phyloP scores from a whole-genome alignment of 1,139 yeast species.

The Hansenula sp. region DNA sequence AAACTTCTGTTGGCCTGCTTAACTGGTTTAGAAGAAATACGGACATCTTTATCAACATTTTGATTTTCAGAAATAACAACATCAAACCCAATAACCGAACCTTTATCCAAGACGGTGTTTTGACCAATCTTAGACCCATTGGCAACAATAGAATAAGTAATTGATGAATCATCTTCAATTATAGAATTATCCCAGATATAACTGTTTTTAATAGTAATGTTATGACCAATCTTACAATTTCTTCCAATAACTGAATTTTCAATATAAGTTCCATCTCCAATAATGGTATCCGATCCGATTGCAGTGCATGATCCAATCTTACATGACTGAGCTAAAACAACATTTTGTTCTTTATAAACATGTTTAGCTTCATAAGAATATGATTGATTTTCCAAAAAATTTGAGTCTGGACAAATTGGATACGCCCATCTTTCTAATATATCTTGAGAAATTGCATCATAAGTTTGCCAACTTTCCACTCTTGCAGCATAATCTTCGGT shows the following conservation, averaged over 20 bases:
- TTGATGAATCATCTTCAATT: constrained; percentile 59
- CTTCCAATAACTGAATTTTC: constrained; percentile 78
- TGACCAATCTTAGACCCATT: constrained; percentile 51
- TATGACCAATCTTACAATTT: constrained; percentile 77
- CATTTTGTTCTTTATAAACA: constrained; percentile 79
- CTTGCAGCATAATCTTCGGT: constrained; percentile 77
- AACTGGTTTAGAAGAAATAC: constrained; percentile 46
- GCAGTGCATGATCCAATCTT: constrained; percentile 71
- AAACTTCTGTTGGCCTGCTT: constrained; percentile 22
- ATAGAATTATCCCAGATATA: constrained; percentile 83
- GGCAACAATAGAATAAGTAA: constrained; percentile 70
- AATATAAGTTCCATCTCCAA: constrained; percentile 54
- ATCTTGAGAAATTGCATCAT: constrained; percentile 89
- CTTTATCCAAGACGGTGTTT: constrained; percentile 52
- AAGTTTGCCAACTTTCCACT: constrained; percentile 91
- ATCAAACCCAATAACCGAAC: constrained; percentile 75
- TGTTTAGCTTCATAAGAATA: constrained; percentile 81
- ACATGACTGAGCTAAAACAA: constrained; percentile 90
- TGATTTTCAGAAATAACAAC: constrained; percentile 58
- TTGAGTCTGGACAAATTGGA: constrained; percentile 87
- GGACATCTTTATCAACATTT: constrained; percentile 43
- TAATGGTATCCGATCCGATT: constrained; percentile 69
- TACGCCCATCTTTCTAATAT: constrained; percentile 88
- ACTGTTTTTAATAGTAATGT: constrained; percentile 66
- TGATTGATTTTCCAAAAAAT: constrained; percentile 64